Percentiles rank a stretch among this genome's conserved stretches.
Conservation (phyloP, 2,329 filamentous ascomycete genomes). For the Phoma sp. region DNA sequence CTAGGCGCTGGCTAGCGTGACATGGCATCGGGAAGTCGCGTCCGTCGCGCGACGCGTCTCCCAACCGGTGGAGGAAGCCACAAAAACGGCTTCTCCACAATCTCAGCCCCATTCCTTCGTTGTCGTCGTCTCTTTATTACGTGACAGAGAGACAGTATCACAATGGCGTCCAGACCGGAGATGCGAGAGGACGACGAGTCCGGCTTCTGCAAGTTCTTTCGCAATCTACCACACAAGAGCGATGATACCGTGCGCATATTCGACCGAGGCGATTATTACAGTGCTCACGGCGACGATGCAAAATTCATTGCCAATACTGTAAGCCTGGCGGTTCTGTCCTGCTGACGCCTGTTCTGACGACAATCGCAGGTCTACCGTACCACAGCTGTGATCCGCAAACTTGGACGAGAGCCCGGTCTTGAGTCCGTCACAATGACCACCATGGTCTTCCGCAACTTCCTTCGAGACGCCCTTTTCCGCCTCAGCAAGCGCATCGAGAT, state of each 20-base stretch:
- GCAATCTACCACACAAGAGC: constrained; percentile 74
- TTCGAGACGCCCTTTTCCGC: constrained; percentile 91
- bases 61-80: constrained; percentile 5
- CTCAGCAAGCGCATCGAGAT: constrained; percentile 91
- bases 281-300: constrained; percentile 86
- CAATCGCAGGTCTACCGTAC: constrained; percentile 84
- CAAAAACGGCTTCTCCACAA: not conserved
- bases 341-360: not conserved
- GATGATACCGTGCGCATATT: constrained; percentile 86
- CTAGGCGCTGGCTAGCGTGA: not conserved
- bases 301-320: constrained; percentile 81
- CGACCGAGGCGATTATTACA: constrained; percentile 93
- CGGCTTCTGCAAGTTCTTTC: constrained; percentile 96
- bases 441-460: constrained; percentile 93
- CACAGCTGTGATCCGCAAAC: constrained; percentile 88
- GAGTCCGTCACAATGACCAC: constrained; percentile 94
- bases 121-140: not conserved
- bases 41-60: constrained; percentile 21
- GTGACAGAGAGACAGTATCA: not conserved
- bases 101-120: not conserved
- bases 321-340: constrained; percentile 28
- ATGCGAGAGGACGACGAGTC: constrained; percentile 88
- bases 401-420: constrained; percentile 83
- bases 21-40: constrained; percentile 12
- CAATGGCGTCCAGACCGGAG: constrained; percentile 63